Conservation (phyloP, 495 filamentous ascomycete species). For the Paragyromitra xinjiangensis region DNA sequence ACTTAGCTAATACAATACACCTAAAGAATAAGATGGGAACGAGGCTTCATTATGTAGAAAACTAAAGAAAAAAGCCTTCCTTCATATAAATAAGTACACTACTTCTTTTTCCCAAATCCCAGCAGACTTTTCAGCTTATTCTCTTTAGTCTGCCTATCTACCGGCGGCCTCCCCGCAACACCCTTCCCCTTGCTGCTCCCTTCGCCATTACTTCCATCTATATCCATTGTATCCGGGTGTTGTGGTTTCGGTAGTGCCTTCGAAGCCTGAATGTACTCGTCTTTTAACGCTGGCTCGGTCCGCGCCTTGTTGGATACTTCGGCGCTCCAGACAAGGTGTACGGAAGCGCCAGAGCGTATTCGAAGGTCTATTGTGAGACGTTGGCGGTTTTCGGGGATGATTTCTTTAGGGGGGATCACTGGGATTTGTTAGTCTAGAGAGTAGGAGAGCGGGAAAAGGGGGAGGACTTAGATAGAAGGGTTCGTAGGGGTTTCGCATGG, state of each 20-base stretch:
- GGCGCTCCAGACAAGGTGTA: conserved; percentile 82
- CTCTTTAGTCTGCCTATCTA: conserved; percentile 62
- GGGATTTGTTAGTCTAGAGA: conserved; percentile 31
- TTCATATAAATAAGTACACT: background rate
- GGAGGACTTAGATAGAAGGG: conserved; percentile 63
- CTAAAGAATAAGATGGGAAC: background rate
- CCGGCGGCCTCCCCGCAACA: conserved; percentile 47
- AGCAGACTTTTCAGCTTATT: conserved; percentile 60
- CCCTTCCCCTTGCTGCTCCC: conserved; percentile 59
- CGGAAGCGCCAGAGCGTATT: conserved; percentile 72
- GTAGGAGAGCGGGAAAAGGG: conserved; percentile 24
- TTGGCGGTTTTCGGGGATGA: conserved; percentile 63
- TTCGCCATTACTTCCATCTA: conserved; percentile 61
- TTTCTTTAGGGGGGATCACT: conserved; percentile 56
- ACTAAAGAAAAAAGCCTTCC: conserved; percentile 2
- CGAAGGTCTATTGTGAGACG: conserved; percentile 77
- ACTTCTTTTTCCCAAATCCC: conserved; percentile 56
- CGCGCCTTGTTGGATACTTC: conserved; percentile 62
- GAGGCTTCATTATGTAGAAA: background rate
- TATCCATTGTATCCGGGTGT: conserved; percentile 60
- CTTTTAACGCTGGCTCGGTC: conserved; percentile 67
- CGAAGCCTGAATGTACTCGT: conserved; percentile 72
- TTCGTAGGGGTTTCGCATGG: conserved; percentile 59
- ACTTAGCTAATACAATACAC: background rate
- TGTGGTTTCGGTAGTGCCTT: conserved; percentile 67